These are phyloP conservation scores for Penicillium roqueforti DNA, from an alignment of 495 filamentous ascomycete species.

Conservation along the genomic window DNA sequence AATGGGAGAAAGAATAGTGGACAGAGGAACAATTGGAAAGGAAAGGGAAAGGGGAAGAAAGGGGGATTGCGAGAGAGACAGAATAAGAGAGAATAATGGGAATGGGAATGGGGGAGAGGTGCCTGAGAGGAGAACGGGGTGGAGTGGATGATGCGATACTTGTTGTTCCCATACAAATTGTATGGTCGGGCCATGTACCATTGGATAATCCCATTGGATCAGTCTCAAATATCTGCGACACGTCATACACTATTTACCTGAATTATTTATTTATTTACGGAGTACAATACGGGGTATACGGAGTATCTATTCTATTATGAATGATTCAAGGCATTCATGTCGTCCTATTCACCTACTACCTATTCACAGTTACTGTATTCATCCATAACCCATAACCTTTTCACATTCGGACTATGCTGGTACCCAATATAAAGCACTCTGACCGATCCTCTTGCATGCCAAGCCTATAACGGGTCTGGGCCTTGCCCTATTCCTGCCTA, in stretches of 20 bases:
- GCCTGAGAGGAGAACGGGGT: constrained; percentile 10
- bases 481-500: neutral
- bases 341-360: neutral
- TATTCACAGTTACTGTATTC: neutral
- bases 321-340: no score
- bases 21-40: constrained; percentile 7
- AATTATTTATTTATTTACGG: no score
- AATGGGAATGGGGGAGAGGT: neutral
- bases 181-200: constrained; percentile 1
- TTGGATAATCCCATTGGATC: constrained; percentile 1
- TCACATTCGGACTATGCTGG: no score
- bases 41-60: constrained; percentile 1
- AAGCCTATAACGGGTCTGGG: neutral
- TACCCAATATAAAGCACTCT: neutral
- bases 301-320: no score
- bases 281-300: no score
- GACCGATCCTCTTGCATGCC: neutral
- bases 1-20: constrained; percentile 1
- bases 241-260: constrained; percentile 20
- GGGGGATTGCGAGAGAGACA: neutral
- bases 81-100: constrained; percentile 2
- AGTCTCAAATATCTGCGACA: constrained; percentile 17
- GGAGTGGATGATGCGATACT: constrained; percentile 24
- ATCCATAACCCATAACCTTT: no score
- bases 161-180: neutral